These are phyloP conservation scores for Mycosphaerella sp. DNA, from an alignment of 2,329 filamentous ascomycete species.

Conservation along the genomic window DNA sequence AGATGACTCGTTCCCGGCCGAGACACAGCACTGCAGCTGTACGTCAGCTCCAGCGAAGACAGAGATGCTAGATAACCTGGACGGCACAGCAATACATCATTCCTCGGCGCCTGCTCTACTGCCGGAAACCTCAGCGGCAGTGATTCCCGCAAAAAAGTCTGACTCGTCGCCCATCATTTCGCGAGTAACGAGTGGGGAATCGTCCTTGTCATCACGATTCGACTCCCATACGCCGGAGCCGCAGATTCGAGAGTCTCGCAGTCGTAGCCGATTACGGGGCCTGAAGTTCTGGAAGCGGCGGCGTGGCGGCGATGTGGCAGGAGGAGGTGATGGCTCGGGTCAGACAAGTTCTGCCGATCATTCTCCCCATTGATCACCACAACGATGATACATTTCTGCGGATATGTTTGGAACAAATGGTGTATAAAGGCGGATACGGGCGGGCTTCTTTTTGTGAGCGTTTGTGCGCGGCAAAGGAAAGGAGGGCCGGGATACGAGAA, in stretches of 20 bases:
- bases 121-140: not conserved
- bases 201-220: conserved; percentile 10
- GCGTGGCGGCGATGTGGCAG: conserved; percentile 18
- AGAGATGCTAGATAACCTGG: conserved; percentile 24
- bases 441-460: not conserved
- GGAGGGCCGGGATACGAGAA: not conserved
- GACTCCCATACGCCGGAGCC: conserved; percentile 16
- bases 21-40: conserved; percentile 6
- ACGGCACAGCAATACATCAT: conserved; percentile 18
- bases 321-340: conserved; percentile 1
- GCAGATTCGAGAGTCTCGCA: conserved; percentile 29
- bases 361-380: conserved; percentile 6
- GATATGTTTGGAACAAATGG: not conserved
- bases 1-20: conserved; percentile 20
- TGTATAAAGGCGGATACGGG: not conserved
- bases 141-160: conserved; percentile 13
- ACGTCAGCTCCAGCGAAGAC: conserved; percentile 11
- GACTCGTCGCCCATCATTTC: conserved; percentile 17
- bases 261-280: conserved; percentile 33
- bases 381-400: not conserved
- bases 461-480: not conserved
- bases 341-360: conserved; percentile 7
- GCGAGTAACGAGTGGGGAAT: conserved; percentile 26
- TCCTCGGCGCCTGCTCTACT: conserved; percentile 13
- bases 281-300: conserved; percentile 37